Evolutionary conservation across 176 grass and related monocot species (phyloP), one percentile per base, ranked within the genome.

Genomic region (Oryza coarctata): DNA sequence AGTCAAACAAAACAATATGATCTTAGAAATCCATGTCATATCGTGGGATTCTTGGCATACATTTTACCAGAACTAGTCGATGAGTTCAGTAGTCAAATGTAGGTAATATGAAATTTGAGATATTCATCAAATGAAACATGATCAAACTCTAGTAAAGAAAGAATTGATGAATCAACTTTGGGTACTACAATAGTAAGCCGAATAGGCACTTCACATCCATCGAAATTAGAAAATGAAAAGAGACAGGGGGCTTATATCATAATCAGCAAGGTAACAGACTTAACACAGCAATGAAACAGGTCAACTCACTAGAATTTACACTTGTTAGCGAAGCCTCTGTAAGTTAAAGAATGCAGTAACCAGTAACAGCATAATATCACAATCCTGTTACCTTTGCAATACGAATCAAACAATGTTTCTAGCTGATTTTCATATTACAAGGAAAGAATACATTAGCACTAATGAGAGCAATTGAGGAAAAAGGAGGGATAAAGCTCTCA

Each of bases 401-500:
- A 45, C 9, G 25, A 40, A 32, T 7, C 7, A 80, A 28, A 5
- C 40, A 91, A 47, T 73, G 8, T 67, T 12, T 35, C 3, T 33
- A 81, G 20, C 15, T 2, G 7, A 8, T 58, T 58, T 58, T 6
- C 7, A 4, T 58, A 58, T 8, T 35, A 29, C 11, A 13, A 79
- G 50, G 65, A 28, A 68, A 45, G n/a, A 65, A 78, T 60, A 22
- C 43, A 65, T 13, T 50, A 22, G 26, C 17, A 29, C 22, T 34
- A 65, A 26, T 82, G 50, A 17, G 27, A 61, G 36, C 11, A 88
- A 52, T 32, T 74, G 12, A 80, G 30, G 58, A 4, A 47, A 57
- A 11, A 28, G 44, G 58, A 77, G 20, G 60, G 49, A 66, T 30
- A 64, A 82, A 32, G 34, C 5, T 15, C 82, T 89, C 44, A 98